Base-by-base conservation (phyloP, 345 rosid genomes). In the Linum tenue region DNA sequence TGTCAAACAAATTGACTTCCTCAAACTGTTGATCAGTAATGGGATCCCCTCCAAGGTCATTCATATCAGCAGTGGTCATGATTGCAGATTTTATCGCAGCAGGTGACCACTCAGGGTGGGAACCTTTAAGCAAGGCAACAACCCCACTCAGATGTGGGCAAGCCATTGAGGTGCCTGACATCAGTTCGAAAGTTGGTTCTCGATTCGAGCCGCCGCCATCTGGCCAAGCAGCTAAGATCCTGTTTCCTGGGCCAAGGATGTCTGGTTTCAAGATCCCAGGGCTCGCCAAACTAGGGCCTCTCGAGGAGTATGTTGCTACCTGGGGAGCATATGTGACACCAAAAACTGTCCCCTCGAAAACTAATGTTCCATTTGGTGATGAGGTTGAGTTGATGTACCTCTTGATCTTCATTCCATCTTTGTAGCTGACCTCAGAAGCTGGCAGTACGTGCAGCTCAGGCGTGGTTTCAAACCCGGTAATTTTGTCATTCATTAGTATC, bases 191-290 rank as follows among this genome's bases (percentile, higher is more conserved):
- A n/a, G 60, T 17, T 1, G 36, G 0, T 11, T 57, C 17, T 14
- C 17, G 7, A 57, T 8, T 5, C 0, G 60, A 17, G 35, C 9
- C 35, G n/a, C 37, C 37, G 31, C 31, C 31, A 22, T 22, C 31
- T 22, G 31, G 31, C 60, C 60, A 57, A 6, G 60, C 60, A 7
- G 60, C 60, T 57, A 57, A 5, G 17, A 57, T 17, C 10, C 37
- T 5, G 5, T 63, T 56, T 2, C 72, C 72, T 57, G 72, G 76
- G 58, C 72, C 76, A 15, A 63, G n/a, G 41, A 73, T 44, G 61
- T 68, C 76, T 1, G 72, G 76, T 55, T 73, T 67, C 51, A 73
- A 43, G 55, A 73, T 73, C 7, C 68, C 76, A 9, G 76, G 76
- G 15, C 68, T 67, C 3, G 61, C 68, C 55, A 39, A 15, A 48